phyloP scores from a whole-genome alignment of 2,329 filamentous ascomycete genomes.

The Penicillium freii region DNA sequence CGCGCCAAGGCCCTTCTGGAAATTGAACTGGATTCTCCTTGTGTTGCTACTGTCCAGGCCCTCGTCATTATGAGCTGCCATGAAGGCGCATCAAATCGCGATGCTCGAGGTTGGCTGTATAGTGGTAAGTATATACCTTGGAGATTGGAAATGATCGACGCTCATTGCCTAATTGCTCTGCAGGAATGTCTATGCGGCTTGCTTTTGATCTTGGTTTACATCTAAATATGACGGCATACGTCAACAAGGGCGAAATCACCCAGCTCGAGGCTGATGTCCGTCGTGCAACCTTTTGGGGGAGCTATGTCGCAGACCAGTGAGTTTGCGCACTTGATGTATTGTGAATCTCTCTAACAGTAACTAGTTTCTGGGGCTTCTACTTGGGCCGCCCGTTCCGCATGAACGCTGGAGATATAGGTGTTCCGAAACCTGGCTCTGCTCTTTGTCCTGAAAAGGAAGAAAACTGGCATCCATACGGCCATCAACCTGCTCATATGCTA shows the following conservation, averaged over 20 bases:
- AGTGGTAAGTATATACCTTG: conserved; percentile 36
- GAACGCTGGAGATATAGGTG: conserved; percentile 42
- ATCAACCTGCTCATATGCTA: conserved; percentile 17
- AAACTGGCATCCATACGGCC: conserved; percentile 35
- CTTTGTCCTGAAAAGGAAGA: conserved; percentile 27
- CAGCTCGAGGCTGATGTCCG: conserved; percentile 42
- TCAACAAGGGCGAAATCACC: conserved; percentile 41
- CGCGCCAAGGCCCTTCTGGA: conserved; percentile 48
- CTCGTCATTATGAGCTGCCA: conserved; percentile 47
- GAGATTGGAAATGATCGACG: neutral
- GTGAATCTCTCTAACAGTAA: neutral
- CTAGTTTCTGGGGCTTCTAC: conserved; percentile 45
- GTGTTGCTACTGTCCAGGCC: conserved; percentile 50
- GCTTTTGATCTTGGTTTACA: conserved; percentile 48
- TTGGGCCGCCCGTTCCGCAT: conserved; percentile 45
- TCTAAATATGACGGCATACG: conserved; percentile 42
- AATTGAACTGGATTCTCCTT: conserved; percentile 49
- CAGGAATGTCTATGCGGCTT: conserved; percentile 48
- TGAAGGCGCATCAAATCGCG: conserved; percentile 46
- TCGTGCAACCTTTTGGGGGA: conserved; percentile 45
- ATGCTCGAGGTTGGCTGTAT: conserved; percentile 50
- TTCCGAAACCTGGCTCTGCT: conserved; percentile 37
- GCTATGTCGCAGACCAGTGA: conserved; percentile 44
- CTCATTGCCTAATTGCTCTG: neutral
- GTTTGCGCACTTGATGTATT: conserved; percentile 1